Evolutionary conservation across 106 monocot species (phyloP).

Genomic region (Platanthera zijinensis): DNA sequence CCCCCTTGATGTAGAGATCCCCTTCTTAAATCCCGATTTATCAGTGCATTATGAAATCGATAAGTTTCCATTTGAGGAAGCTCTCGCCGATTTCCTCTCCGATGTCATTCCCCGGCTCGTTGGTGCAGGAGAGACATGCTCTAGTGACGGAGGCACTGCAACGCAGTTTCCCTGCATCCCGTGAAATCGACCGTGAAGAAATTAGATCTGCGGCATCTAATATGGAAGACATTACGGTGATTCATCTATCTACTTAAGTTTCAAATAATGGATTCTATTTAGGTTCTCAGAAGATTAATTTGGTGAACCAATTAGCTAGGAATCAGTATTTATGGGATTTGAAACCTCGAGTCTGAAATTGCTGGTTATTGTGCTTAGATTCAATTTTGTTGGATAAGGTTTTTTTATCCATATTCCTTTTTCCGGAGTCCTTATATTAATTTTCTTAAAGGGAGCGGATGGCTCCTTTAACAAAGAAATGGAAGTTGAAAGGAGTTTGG

Average conservation of each 20-base stretch:
- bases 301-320: neutral
- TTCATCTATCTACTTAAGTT: neutral
- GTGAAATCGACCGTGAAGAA: neutral
- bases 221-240: neutral
- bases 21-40: conserved; percentile 8
- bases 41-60: conserved; percentile 24
- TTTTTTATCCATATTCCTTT: neutral
- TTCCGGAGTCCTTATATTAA: neutral
- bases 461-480: conserved; percentile 25
- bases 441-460: conserved; percentile 26
- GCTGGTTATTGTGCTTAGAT: neutral
- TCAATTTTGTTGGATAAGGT: neutral
- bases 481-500: neutral
- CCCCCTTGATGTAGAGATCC: conserved; percentile 2
- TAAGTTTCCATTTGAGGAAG: conserved; percentile 33
- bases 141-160: neutral
- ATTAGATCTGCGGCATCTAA: conserved; percentile 6
- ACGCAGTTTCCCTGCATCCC: neutral
- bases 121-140: neutral
- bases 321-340: neutral
- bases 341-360: neutral
- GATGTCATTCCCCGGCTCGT: conserved; percentile 37
- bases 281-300: neutral
- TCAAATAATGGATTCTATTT: neutral
- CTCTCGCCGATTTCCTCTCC: conserved; percentile 44